Evolutionary conservation across 1,139 yeast genomes (phyloP), one percentile per base, ranked within the genome.

Genomic region (Geotrichum macrosporum): DNA sequence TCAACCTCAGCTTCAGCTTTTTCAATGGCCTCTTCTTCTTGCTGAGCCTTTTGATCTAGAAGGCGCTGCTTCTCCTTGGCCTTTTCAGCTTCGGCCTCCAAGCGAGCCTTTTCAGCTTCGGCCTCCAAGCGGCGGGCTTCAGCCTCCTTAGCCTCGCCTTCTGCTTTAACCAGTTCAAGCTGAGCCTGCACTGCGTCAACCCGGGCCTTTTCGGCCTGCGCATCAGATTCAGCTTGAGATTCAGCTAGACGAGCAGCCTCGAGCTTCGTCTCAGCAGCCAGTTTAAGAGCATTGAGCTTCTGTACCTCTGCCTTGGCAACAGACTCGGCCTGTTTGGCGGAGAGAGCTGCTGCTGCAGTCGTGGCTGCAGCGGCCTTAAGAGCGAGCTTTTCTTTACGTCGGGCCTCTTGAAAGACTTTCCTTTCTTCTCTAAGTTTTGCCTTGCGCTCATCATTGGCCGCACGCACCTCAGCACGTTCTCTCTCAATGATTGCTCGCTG

Each of bases 181-280:
- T 54, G 53, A 31, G 53, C 50, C 31, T 48, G 48, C 30, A 55
- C 55, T 32, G 49, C 50, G 34, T 54, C 53, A 22, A 50, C 51
- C 22, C 49, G 46, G 10, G 53, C 53, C 31, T 36, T 41, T 26
- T 47, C 53, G 16, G 51, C 51, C 30, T 47, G 48, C 15, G 51
- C 53, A 3, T 47, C 51, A 29, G 51, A 47, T 20, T 43, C 41
- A 22, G 60, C 60, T 47, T 61, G 57, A 50, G 54, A 55, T 51
- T 57, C 66, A 27, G 59, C 60, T 15, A 60, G 47, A 31, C 55
- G 49, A 19, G 65, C 65, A 41, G 58, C 60, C 44, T 56, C 61
- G 22, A 62, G 55, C 50, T 60, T 57, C 32, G 50, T 43, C 51
- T 58, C 57, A 37, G 59, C 60, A 12, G 27, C 21, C 8, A 44